Evolutionary conservation across 345 rosid genomes (phyloP).

Genomic region (Viola odorata): DNA sequence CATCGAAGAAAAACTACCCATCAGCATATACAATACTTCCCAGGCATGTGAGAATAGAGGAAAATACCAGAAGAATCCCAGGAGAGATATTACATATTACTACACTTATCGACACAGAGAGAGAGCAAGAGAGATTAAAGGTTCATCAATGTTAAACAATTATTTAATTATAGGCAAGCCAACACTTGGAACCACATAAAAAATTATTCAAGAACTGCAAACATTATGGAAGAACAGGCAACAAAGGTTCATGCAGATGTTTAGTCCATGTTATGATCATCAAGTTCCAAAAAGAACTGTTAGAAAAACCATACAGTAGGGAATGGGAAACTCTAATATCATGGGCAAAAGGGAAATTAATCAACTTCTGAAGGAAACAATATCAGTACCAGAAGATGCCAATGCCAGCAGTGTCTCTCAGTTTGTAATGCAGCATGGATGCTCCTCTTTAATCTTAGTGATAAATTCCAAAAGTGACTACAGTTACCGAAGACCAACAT

Average conservation of each 20-base stretch:
- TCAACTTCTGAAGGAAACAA: background rate
- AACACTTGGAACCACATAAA: too few species aligned
- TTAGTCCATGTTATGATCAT: background rate
- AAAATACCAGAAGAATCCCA: background rate
- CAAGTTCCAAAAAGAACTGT: background rate
- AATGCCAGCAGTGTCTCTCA: background rate
- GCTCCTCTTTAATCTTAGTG: too few species aligned
- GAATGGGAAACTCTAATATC: too few species aligned
- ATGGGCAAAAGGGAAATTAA: background rate
- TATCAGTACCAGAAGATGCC: background rate
- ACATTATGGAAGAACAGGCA: background rate
- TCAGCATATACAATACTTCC: background rate
- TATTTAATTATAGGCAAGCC: too few species aligned
- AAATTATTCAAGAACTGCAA: too few species aligned
- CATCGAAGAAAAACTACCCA: conserved; percentile 12
- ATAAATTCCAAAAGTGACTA: background rate
- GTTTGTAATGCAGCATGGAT: too few species aligned
- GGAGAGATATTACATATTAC: too few species aligned
- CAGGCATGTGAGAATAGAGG: background rate
- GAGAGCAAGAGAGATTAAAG: too few species aligned
- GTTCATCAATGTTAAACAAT: too few species aligned
- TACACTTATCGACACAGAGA: too few species aligned
- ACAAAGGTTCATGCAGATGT: background rate
- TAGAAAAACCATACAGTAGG: background rate
- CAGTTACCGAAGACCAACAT: background rate